Base-by-base conservation (phyloP, 345 rosid genomes). In the Fremontodendron californicum region DNA sequence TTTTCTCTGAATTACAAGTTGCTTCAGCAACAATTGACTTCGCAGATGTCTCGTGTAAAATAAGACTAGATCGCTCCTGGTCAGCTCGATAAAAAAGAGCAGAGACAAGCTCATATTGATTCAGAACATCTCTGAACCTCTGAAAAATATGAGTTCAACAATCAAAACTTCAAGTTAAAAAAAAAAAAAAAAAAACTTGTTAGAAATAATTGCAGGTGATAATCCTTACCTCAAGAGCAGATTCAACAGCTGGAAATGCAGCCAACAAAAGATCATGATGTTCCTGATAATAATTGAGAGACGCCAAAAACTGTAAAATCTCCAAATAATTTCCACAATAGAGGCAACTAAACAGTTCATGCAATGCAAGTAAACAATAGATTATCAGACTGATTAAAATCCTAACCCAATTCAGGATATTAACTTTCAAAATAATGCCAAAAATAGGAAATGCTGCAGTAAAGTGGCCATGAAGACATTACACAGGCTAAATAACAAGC, bases 221-320 rank as follows among this genome's bases (percentile, higher is more conserved):
- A 75, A 60, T 66, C 65, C 74, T 82, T 37, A 94, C 98, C 98
- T 92, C 89, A 77, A 92, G 89, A 81, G 94, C 84, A 73, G 89
- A 89, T 80, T 90, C 91, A 78, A 89, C 91, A 74, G 91, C 90
- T 77, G 97, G 98, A 80, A 94, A 84, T 61, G 89, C 79, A 78
- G 91, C 82, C 88, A 91, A 77, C 60, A 94, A 81, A 76, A 92
- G 93, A 87, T 94, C 98, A 57, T 88, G 98, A 87, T 94, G 98
- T 75, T 94, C 98, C 98, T 92, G 87, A 57, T 75, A 71, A 78
- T 21, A 74, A 78, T 63, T 52, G 35, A 73, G 66, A 58, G 73
- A 52, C 19, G 75, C 67, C 33, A 61, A 75, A 73, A 35, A 66
- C 75, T 80, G 33, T 55, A 57, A 58, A 73, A 48, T n/a, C 62